phyloP scores from a whole-genome alignment of 768 basidiomycete species.

The Coprinopsis strossmayeri region DNA sequence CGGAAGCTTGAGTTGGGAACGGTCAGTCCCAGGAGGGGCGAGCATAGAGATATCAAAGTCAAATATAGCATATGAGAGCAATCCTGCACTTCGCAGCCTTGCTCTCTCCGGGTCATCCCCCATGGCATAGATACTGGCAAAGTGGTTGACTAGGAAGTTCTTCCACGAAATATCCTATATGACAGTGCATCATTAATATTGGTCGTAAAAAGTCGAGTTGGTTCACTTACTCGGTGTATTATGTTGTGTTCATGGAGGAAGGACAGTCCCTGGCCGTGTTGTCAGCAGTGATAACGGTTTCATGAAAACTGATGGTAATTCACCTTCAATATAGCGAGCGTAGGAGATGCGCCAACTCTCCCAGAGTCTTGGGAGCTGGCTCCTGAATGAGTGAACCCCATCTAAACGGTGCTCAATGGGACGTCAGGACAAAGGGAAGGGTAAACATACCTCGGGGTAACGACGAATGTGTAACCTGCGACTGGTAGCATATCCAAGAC shows the following conservation, averaged over 20 bases:
- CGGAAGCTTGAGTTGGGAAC: constrained; percentile 12
- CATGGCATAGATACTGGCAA: not conserved
- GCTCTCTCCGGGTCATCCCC: not conserved
- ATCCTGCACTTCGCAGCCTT: constrained; percentile 1
- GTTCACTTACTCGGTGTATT: not conserved
- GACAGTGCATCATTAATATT: not conserved
- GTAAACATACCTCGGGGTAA: no score
- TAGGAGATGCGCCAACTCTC: no score
- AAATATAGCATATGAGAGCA: constrained; percentile 17
- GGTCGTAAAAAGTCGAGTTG: not conserved
- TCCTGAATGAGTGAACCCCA: no score
- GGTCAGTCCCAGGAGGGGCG: constrained; percentile 11
- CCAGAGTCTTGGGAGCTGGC: no score
- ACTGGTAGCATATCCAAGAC: no score
- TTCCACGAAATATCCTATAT: not conserved
- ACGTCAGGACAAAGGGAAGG: no score
- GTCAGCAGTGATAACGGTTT: no score
- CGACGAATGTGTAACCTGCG: no score
- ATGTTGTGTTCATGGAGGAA: not conserved
- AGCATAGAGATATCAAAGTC: constrained; percentile 19
- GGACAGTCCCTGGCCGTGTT: not conserved
- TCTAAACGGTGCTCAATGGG: no score
- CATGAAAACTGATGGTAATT: no score
- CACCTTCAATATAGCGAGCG: no score
- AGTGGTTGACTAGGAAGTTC: not conserved